Evolutionary conservation across 2,329 filamentous ascomycete species (phyloP).

Genomic region (Aspergillus caelatus): DNA sequence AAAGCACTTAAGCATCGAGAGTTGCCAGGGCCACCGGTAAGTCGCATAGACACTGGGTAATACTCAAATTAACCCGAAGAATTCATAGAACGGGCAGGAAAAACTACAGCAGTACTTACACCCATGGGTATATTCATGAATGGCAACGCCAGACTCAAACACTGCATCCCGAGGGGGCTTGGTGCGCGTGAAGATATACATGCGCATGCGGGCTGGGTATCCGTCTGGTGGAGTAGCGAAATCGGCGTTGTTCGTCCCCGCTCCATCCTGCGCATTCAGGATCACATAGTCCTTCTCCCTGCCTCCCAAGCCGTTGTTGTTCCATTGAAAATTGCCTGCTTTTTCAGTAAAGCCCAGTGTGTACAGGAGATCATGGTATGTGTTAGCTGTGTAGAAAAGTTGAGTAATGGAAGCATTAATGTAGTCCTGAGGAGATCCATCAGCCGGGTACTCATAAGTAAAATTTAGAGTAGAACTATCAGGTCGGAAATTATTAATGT

Average conservation of each 20-base stretch:
- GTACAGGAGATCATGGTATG: constrained; percentile 21
- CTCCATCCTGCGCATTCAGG: constrained; percentile 20
- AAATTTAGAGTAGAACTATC: constrained; percentile 8
- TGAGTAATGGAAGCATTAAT: constrained; percentile 20
- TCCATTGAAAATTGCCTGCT: constrained; percentile 20
- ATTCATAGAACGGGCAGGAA: neutral
- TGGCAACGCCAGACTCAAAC: constrained; percentile 17
- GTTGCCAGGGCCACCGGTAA: constrained; percentile 19
- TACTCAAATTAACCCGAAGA: neutral
- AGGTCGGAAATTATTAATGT: constrained; percentile 14
- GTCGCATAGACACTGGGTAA: constrained; percentile 15
- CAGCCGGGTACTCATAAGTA: constrained; percentile 10
- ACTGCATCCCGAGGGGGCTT: constrained; percentile 8
- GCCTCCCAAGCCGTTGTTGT: constrained; percentile 14
- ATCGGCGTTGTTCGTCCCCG: constrained; percentile 17
- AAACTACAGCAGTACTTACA: constrained; percentile 5
- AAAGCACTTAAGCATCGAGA: constrained; percentile 12
- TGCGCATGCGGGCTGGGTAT: constrained; percentile 17
- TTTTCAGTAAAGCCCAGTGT: constrained; percentile 16
- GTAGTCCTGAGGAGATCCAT: constrained; percentile 10
- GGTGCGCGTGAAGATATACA: constrained; percentile 18
- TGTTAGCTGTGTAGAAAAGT: constrained; percentile 20
- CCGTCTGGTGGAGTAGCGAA: constrained; percentile 19
- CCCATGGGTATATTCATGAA: constrained; percentile 22
- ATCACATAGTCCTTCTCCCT: constrained; percentile 17